Evolutionary conservation across 2,329 filamentous ascomycete species (phyloP).

Genomic region (Botrytis fabae): DNA sequence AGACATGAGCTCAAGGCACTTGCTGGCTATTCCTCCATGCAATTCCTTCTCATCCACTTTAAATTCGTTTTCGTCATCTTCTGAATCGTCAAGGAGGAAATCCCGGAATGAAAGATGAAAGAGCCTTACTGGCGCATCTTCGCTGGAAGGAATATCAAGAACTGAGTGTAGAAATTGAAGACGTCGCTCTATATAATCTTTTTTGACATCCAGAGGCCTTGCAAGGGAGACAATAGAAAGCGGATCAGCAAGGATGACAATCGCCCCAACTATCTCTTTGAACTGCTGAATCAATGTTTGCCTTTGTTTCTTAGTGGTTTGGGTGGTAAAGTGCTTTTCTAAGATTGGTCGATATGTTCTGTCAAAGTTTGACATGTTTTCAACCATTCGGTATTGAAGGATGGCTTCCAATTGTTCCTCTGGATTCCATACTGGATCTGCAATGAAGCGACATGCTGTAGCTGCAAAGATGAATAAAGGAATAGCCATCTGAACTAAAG

Average conservation of each 20-base stretch:
- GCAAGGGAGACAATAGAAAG: constrained; percentile 18
- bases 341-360: constrained; percentile 18
- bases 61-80: constrained; percentile 39
- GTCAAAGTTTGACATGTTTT: constrained; percentile 5
- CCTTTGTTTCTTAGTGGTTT: neutral
- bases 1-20: constrained; percentile 44
- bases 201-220: neutral
- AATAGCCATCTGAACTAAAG: constrained; percentile 37
- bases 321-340: constrained; percentile 4
- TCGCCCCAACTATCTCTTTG: constrained; percentile 11
- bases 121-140: constrained; percentile 13
- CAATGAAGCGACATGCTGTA: constrained; percentile 33
- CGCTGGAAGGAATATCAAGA: neutral
- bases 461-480: constrained; percentile 43
- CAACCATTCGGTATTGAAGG: neutral
- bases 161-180: constrained; percentile 16
- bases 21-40: constrained; percentile 39
- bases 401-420: constrained; percentile 15
- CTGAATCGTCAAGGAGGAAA: constrained; percentile 25
- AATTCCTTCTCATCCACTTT: constrained; percentile 42
- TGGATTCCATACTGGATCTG: constrained; percentile 14
- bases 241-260: constrained; percentile 19
- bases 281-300: neutral
- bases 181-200: neutral
- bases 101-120: constrained; percentile 21